Evolutionary conservation across 371 early-diverging fungal genomes (phyloP).

Genomic region (Chytridium lagenaria): DNA sequence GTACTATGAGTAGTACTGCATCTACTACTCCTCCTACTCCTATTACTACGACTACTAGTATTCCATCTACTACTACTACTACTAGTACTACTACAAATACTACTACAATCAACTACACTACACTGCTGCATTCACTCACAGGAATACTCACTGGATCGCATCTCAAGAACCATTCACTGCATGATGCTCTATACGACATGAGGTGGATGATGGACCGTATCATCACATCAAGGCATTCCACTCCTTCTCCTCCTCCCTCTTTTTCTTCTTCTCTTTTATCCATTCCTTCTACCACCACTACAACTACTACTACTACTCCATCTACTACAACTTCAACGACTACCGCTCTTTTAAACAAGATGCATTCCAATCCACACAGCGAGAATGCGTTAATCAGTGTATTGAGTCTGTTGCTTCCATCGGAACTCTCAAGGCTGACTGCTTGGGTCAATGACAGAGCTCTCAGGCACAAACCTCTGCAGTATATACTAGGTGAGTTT

Average conservation of each 20-base stretch:
- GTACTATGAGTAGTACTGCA: too few relatives aligned
- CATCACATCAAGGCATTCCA: neutral
- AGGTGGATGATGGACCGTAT: conserved; percentile 23
- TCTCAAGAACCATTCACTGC: neutral
- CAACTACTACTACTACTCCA: neutral
- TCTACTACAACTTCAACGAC: neutral
- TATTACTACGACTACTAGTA: too few relatives aligned
- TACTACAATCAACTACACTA: too few relatives aligned
- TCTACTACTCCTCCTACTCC: too few relatives aligned
- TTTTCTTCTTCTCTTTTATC: neutral
- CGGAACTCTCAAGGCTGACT: conserved; percentile 5
- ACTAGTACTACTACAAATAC: too few relatives aligned
- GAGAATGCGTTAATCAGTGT: neutral
- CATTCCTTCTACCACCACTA: neutral
- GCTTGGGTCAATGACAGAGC: conserved; percentile 35
- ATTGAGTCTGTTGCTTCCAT: neutral
- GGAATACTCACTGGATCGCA: neutral
- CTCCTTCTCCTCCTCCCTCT: neutral
- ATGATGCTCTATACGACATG: conserved; percentile 13
- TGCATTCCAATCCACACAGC: neutral
- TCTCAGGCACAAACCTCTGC: conserved; percentile 70
- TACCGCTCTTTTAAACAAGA: neutral
- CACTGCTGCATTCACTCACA: too few relatives aligned
- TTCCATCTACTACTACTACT: too few relatives aligned
- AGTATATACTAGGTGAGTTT: conserved; percentile 79